A percentile compares a stretch with the other conserved stretches of the same genome.
Conservation (phyloP, 192 early-diverging fungal genomes). For the Backusella luteola region DNA sequence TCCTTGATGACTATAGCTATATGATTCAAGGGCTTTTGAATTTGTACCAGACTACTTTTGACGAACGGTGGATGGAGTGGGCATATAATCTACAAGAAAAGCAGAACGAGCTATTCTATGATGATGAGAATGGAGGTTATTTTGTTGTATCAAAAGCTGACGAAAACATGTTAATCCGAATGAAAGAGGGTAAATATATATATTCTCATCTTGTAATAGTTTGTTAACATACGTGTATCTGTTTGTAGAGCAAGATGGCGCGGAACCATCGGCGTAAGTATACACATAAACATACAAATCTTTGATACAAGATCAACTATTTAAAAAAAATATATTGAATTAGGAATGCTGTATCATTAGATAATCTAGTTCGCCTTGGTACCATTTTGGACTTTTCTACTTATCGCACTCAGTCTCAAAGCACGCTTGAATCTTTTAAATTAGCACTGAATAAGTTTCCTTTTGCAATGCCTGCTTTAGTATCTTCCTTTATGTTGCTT, state of each 20-base stretch:
- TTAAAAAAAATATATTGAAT: neutral
- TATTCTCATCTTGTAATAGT: neutral
- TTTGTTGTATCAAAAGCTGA: conserved; percentile 44
- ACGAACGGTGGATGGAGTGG: conserved; percentile 58
- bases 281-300: neutral
- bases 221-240: neutral
- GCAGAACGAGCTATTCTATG: conserved; percentile 59
- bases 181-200: conserved; percentile 52
- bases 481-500: conserved; percentile 33
- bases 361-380: conserved; percentile 52
- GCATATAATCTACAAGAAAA: conserved; percentile 53
- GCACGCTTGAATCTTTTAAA: conserved; percentile 32
- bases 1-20: conserved; percentile 60
- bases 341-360: conserved; percentile 51
- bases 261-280: conserved; percentile 55
- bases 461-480: conserved; percentile 44
- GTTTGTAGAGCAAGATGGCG: conserved; percentile 58
- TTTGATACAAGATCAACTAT: neutral
- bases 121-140: conserved; percentile 45
- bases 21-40: conserved; percentile 54
- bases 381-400: conserved; percentile 31
- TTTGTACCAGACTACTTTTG: conserved; percentile 52
- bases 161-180: conserved; percentile 43
- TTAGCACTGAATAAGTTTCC: conserved; percentile 31
- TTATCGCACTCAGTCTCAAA: conserved; percentile 34